Evolutionary conservation across 108 stramenopile genomes (phyloP).

Genomic region (Fragilaria crotonensis): DNA sequence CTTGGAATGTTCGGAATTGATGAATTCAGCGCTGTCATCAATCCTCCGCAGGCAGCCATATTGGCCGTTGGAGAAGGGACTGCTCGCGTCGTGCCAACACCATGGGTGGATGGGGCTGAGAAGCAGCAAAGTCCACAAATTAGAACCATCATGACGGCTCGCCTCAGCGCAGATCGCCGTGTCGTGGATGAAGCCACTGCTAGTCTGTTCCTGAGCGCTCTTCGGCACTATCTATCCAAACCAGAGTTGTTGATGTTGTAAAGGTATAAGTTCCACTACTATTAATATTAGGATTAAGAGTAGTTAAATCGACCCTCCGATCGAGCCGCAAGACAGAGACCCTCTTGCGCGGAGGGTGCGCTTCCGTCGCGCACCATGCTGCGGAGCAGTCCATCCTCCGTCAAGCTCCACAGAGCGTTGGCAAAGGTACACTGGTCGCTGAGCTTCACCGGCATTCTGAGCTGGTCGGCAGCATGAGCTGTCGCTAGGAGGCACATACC

Average conservation of each 20-base stretch:
- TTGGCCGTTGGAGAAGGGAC: conserved; percentile 94
- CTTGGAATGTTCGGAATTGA: conserved; percentile 99
- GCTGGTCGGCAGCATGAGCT: neutral
- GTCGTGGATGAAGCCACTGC: conserved; percentile 97
- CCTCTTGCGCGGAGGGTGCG: neutral
- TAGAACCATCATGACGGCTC: conserved; percentile 86
- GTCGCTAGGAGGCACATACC: neutral
- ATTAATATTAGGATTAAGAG: too few species aligned
- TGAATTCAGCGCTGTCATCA: conserved; percentile 97
- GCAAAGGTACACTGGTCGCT: neutral
- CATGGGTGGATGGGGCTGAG: conserved; percentile 49
- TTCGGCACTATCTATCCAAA: conserved; percentile 86
- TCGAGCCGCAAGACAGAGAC: neutral
- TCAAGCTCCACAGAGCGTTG: neutral
- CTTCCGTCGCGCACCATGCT: neutral
- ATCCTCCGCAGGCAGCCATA: conserved; percentile 97
- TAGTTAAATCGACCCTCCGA: neutral
- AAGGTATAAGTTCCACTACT: neutral
- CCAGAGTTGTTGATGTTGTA: conserved; percentile 62
- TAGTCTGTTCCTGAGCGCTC: conserved; percentile 86
- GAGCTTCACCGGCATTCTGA: neutral
- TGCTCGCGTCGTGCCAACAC: conserved; percentile 71
- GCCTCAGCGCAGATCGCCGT: conserved; percentile 93
- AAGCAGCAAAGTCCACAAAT: conserved; percentile 30
- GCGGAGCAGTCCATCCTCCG: neutral